phyloP scores from a whole-genome alignment of 306 rosid genomes.

The Trichosanthes truncata region DNA sequence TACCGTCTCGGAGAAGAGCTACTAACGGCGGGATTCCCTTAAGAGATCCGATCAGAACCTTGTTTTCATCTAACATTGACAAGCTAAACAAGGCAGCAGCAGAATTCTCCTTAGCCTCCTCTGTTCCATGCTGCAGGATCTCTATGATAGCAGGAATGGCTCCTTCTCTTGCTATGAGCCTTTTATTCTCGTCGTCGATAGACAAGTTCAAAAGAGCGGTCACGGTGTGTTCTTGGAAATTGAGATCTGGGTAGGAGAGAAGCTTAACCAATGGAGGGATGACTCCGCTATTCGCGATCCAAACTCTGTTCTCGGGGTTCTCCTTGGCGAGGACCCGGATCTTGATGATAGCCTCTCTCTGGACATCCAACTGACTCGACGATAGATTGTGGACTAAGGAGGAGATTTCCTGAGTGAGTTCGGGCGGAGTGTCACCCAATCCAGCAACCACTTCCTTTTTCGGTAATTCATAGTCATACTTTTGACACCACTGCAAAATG shows the following conservation, averaged over 20 bases:
- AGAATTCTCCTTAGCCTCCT: constrained; percentile 68
- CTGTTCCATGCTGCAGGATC: constrained; percentile 51
- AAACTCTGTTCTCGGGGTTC: constrained; percentile 55
- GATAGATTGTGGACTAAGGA: constrained; percentile 38
- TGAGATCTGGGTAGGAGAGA: constrained; percentile 56
- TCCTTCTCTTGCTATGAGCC: constrained; percentile 50
- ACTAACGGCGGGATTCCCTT: constrained; percentile 65
- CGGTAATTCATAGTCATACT: constrained; percentile 46
- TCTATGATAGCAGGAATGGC: constrained; percentile 73
- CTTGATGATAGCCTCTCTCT: constrained; percentile 53
- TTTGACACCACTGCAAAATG: constrained; percentile 60
- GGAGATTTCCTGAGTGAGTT: constrained; percentile 37
- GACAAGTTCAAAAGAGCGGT: constrained; percentile 72
- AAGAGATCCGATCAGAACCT: constrained; percentile 45
- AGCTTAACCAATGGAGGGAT: constrained; percentile 60
- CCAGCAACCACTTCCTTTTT: constrained; percentile 17
- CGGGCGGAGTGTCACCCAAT: constrained; percentile 23
- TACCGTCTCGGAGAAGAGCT: constrained; percentile 40
- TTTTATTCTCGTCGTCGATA: constrained; percentile 70
- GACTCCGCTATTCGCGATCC: constrained; percentile 67
- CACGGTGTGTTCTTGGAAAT: constrained; percentile 71
- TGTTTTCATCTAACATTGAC: constrained; percentile 73
- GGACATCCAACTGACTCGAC: constrained; percentile 40
- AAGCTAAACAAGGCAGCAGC: constrained; percentile 84
- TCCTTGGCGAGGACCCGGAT: constrained; percentile 75